Evolutionary conservation across 805 yeast species (phyloP).

Genomic region (Groenewaldozyma tartarivorans): DNA sequence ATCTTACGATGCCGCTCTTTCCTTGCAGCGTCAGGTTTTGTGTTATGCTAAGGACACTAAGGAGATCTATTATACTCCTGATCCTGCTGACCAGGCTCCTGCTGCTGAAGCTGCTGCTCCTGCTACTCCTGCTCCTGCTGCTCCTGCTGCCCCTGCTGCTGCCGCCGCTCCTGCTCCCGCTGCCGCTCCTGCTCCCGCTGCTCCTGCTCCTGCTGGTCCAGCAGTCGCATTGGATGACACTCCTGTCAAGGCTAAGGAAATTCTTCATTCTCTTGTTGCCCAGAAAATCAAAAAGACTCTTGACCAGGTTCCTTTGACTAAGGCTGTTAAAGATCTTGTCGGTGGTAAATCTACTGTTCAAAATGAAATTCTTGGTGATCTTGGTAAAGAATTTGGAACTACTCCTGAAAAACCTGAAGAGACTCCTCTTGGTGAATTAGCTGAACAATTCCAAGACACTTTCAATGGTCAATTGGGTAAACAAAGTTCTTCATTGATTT

Average conservation of each 20-base stretch:
- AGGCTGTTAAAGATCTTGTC: conserved; percentile 93
- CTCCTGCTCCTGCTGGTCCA: conserved; percentile 68
- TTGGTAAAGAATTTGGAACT: conserved; percentile 95
- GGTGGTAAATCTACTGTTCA: conserved; percentile 99
- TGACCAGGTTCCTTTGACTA: conserved; percentile 76
- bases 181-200: conserved; percentile 51
- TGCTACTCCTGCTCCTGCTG: conserved; percentile 28
- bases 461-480: conserved; percentile 88
- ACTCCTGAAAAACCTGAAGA: conserved; percentile 99
- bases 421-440: conserved; percentile 90
- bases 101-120: conserved; percentile 25
- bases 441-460: conserved; percentile 88
- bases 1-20: conserved; percentile 93
- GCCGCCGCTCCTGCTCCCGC: conserved; percentile 49
- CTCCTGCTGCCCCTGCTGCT: conserved; percentile 45
- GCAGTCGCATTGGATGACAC: conserved; percentile 80
- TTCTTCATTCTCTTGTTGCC: conserved; percentile 85
- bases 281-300: conserved; percentile 89
- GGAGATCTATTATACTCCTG: conserved; percentile 81
- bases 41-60: conserved; percentile 94
- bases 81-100: conserved; percentile 29
- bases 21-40: conserved; percentile 85
- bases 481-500: conserved; percentile 78
- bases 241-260: conserved; percentile 74
- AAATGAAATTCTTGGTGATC: conserved; percentile 96